Percentiles rank a stretch among this genome's conserved stretches.
Conservation (phyloP, 768 basidiomycete genomes). For the Mrakia hoshinonis region DNA sequence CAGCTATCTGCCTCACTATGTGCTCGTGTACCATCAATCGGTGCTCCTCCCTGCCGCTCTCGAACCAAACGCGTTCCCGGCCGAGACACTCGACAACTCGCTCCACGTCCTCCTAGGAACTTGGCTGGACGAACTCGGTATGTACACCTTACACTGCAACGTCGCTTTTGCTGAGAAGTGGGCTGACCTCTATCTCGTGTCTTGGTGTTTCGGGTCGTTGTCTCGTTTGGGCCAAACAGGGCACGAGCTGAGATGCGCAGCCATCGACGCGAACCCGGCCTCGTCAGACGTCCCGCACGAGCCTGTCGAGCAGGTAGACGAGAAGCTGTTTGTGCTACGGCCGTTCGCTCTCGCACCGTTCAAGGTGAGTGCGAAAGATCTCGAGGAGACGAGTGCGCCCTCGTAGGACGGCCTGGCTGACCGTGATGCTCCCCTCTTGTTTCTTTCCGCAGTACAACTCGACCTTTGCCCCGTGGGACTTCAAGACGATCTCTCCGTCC, state of each 20-base stretch:
- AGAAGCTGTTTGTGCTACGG: conserved; percentile 23
- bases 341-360: conserved; percentile 23
- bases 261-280: neutral
- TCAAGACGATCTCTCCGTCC: neutral
- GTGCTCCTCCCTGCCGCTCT: conserved; percentile 16
- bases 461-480: conserved; percentile 16
- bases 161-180: no score
- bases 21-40: neutral
- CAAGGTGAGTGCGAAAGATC: conserved; percentile 6
- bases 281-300: neutral
- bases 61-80: conserved; percentile 4
- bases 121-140: conserved; percentile 22
- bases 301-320: conserved; percentile 18
- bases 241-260: neutral
- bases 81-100: conserved; percentile 19
- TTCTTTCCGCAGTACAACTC: conserved; percentile 13
- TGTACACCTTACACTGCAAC: neutral
- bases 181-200: no score
- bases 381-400: neutral
- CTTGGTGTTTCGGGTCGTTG: no score
- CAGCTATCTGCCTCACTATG: neutral
- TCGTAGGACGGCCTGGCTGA: neutral
- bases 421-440: no score
- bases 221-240: neutral
- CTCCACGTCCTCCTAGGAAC: neutral